Evolutionary conservation across 1,284 basidiomycete species (phyloP), one percentile per base, ranked within the genome.

Genomic region (Microbotryum violaceum): DNA sequence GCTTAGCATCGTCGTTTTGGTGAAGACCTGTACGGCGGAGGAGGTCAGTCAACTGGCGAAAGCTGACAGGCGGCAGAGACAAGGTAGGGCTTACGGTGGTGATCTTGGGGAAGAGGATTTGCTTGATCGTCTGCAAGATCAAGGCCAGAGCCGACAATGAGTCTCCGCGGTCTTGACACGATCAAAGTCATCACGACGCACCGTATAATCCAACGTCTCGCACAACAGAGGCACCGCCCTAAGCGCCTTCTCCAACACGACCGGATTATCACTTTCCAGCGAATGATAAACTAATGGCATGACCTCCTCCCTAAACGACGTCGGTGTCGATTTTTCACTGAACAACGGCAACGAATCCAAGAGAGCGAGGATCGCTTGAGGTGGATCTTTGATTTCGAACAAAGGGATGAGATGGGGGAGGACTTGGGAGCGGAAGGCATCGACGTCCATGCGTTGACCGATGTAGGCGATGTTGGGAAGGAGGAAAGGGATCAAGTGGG

Each of bases 401-500:
- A 98, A 76, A 0, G 93, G 93, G 72, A 89, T 91, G 45, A 98
- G 79, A 71, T 86, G 89, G 1, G 91, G 91, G 12, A 98, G 78
- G 6, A 93, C 89, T 55, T 85, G 82, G 2, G 79, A 79, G 0
- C 86, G 85, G 72, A 99, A 99, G 72, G 94, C 91, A 18, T 81
- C 75, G 16, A 54, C 81, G 21, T 85, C 83, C 50, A 97, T 79
- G 31, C 85, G 82, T 65, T 83, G 84, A 12, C 89, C 85, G 64
- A 99, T 98, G 60, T 83, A 82, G 72, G 97, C 96, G n/a, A 97
- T 88, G 75, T 97, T 97, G 1, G 94, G 94, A n/a, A 99, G 79
- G 64, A 99, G 89, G 75, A 96, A 96, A 2, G 96, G 94, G 54
- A 99, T 77, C 2, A 97, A 81, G 70, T 90, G 84, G 4, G 82